Base-by-base conservation (phyloP, 495 filamentous ascomycete species). In the Bombardia bombarda region DNA sequence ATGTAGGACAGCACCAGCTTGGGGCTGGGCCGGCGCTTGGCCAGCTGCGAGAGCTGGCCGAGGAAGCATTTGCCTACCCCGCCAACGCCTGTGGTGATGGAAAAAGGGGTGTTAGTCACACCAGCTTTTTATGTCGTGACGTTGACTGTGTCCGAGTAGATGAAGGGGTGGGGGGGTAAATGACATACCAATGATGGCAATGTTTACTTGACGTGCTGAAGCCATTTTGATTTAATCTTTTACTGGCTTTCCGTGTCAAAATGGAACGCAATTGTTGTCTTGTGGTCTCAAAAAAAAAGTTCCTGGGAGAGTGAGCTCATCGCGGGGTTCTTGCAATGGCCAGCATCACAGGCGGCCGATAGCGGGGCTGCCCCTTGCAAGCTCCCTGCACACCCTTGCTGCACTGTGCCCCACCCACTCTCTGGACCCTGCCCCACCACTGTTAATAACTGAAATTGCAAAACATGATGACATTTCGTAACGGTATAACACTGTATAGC, bases 41-140 rank as follows among this genome's bases (percentile, higher is more conserved):
- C 69, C 14, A 85, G 71, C 14, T 51, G 49, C 43, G 67, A 62
- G 44, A 96, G 79, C 63, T 98, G 92, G 42, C 69, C 66, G 50
- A 98, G 80, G 75, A 97, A 96, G 56, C 79, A 78, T 61, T 86
- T 85, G 46, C 92, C 92, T 40, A 98, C 92, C 41, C 92, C 90
- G 53, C 92, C 92, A 50, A 82, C 85, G 51, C 92, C 92, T 96
- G 52, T 32, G 46, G 19, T 42, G 50, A 45, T 51, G 47, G 20
- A 9, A 34, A 21, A 16, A 17, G 26, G 7, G 20, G 30, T 22
- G 35, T 28, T 18, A 18, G n/a, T 38, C 12, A 40, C 20, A 2
- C 10, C 4, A 23, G 23, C 19, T 26, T n/a, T n/a, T n/a, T n/a
- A n/a, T 13, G 24, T 20, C 2, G 2, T 7, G 12, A 23, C 18